A percentile compares a stretch with the other conserved stretches of the same genome.
These are phyloP conservation scores for Hyparrhenia diplandra DNA, from an alignment of 176 grass and related monocot genomes.

Conservation along the genomic window DNA sequence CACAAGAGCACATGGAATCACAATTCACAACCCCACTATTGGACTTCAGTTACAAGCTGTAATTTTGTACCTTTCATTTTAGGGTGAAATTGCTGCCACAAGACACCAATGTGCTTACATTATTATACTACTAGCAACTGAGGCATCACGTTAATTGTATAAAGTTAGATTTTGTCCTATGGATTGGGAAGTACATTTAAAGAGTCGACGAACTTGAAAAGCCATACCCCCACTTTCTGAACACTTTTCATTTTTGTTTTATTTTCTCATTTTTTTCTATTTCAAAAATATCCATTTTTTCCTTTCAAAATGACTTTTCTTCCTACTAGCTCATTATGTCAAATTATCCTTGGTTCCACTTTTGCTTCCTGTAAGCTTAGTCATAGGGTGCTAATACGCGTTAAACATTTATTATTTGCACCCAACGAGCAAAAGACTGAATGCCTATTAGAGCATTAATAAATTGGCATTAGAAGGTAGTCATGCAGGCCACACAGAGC, in stretches of 20 bases:
- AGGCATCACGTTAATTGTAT: background rate
- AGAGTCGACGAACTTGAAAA: background rate
- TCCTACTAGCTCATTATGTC: background rate
- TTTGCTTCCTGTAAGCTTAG: background rate
- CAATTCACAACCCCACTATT: background rate
- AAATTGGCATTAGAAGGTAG: slow-evolving; percentile 6
- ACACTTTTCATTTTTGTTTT: background rate
- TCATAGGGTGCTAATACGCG: background rate
- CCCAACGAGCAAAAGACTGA: background rate
- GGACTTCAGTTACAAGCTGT: background rate
- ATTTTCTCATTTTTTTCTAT: background rate
- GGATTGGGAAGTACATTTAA: background rate
- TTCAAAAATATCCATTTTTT: background rate
- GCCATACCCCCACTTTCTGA: background rate
- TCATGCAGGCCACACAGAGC: slow-evolving; percentile 28
- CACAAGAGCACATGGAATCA: background rate
- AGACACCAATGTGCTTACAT: background rate
- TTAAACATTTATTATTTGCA: slow-evolving; percentile 23
- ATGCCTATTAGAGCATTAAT: background rate
- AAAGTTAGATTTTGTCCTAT: background rate
- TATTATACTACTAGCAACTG: background rate
- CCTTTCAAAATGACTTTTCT: background rate
- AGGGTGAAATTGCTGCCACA: background rate
- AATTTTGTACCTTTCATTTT: background rate
- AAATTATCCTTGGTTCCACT: background rate